These are phyloP conservation scores for Hydnomerulius pinastri DNA, from an alignment of 768 basidiomycete species.

Conservation along the genomic window DNA sequence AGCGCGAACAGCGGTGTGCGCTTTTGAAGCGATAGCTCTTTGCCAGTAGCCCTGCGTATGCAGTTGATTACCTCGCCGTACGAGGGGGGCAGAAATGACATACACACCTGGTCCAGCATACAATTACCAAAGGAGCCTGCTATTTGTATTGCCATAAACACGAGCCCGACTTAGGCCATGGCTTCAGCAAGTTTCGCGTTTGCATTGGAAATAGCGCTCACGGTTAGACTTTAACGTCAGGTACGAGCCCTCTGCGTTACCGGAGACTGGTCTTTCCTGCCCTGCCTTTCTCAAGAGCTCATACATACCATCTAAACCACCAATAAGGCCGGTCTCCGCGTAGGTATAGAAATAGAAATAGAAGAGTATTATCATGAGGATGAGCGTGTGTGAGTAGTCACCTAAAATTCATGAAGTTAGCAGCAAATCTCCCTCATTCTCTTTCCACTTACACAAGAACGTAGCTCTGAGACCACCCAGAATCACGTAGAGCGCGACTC, in stretches of 20 bases:
- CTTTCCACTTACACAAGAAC: slow-evolving; percentile 27
- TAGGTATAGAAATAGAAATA: slow-evolving; percentile 36
- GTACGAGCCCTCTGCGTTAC: slow-evolving; percentile 39
- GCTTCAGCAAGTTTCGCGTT: background rate
- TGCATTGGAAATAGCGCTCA: background rate
- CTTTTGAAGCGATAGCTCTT: slow-evolving; percentile 38
- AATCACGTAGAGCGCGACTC: slow-evolving; percentile 40
- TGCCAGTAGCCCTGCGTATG: slow-evolving; percentile 44
- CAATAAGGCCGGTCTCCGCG: slow-evolving; percentile 34
- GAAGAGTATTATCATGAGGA: slow-evolving; percentile 37
- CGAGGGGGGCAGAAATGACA: too few relatives aligned
- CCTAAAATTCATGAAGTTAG: slow-evolving; percentile 9
- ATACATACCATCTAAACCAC: slow-evolving; percentile 39
- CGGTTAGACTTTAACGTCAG: slow-evolving; percentile 37
- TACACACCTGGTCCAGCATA: slow-evolving; percentile 21
- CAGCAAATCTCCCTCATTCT: too few relatives aligned
- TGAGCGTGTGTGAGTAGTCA: slow-evolving; percentile 36
- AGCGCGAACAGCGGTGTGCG: slow-evolving; percentile 35
- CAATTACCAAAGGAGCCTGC: slow-evolving; percentile 19
- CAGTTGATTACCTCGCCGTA: too few relatives aligned
- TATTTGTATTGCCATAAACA: slow-evolving; percentile 19
- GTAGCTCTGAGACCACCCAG: slow-evolving; percentile 37
- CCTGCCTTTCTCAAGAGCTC: slow-evolving; percentile 34
- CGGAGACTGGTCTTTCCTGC: slow-evolving; percentile 30
- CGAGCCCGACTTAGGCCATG: slow-evolving; percentile 8